Evolutionary conservation across 805 yeast genomes (phyloP).

Genomic region (Schizosaccharomyces japonicus): DNA sequence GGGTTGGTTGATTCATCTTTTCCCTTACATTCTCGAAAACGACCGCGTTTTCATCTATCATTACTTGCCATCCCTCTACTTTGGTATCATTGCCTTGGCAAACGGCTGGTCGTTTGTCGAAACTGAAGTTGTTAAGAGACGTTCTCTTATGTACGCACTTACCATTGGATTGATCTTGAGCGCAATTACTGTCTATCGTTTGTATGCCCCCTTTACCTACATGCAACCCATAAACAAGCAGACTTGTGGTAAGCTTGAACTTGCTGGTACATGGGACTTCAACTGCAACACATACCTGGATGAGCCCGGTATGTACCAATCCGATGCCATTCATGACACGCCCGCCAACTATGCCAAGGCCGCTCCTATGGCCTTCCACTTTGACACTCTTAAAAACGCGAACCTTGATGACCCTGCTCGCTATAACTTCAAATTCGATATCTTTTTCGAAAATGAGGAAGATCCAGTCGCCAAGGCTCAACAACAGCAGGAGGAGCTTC

Average conservation of each 20-base stretch:
- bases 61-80: constrained; percentile 77
- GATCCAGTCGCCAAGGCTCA: too few species aligned
- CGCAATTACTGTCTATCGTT: constrained; percentile 30
- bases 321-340: too few species aligned
- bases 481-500: too few species aligned
- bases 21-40: constrained; percentile 76
- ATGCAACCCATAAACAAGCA: constrained; percentile 58
- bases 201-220: constrained; percentile 50
- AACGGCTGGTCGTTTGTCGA: constrained; percentile 23
- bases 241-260: constrained; percentile 37
- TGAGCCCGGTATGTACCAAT: background rate
- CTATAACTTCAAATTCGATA: too few species aligned
- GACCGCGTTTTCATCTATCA: constrained; percentile 88
- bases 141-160: constrained; percentile 22
- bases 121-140: constrained; percentile 17
- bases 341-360: too few species aligned
- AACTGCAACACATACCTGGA: constrained; percentile 39
- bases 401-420: too few species aligned
- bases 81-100: constrained; percentile 57
- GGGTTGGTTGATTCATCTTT: constrained; percentile 75
- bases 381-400: too few species aligned
- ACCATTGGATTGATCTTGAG: constrained; percentile 26
- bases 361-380: too few species aligned
- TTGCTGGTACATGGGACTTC: constrained; percentile 62
- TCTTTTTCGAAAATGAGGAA: too few species aligned